Conservation (phyloP, 2,329 filamentous ascomycete species). For the Blastomyces parvus region DNA sequence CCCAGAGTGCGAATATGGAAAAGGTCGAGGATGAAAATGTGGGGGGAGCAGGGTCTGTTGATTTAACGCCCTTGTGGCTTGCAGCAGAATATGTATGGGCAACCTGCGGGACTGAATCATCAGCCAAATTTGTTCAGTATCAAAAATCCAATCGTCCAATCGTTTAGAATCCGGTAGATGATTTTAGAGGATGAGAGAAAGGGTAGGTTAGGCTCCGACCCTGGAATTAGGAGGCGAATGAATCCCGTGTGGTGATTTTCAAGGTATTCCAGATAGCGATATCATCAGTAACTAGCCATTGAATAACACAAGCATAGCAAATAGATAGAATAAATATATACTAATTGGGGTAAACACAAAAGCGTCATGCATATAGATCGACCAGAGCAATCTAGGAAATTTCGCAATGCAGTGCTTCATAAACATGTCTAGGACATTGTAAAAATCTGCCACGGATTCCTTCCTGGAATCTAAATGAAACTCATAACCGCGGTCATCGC, state of each 20-base stretch:
- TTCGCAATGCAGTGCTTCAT: background rate
- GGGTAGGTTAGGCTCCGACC: too few relatives aligned
- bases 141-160: too few relatives aligned
- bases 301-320: background rate
- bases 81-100: constrained; percentile 2
- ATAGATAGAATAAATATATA: background rate
- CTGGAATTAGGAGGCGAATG: background rate
- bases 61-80: background rate
- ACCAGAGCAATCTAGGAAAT: background rate
- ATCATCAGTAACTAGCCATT: too few relatives aligned
- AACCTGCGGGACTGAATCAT: background rate
- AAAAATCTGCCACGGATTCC: background rate
- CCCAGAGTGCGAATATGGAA: background rate
- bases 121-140: background rate
- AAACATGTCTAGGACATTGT: background rate
- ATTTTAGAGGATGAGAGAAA: background rate
- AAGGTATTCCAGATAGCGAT: background rate
- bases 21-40: background rate
- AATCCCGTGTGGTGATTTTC: background rate
- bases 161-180: too few relatives aligned
- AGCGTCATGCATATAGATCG: too few relatives aligned
- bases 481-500: background rate
- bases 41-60: background rate
- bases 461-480: background rate
- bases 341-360: background rate